Percentiles rank a stretch among this genome's conserved stretches.
Evolutionary conservation across 345 rosid genomes (phyloP).

Genomic region (Capsella bursapastoris): DNA sequence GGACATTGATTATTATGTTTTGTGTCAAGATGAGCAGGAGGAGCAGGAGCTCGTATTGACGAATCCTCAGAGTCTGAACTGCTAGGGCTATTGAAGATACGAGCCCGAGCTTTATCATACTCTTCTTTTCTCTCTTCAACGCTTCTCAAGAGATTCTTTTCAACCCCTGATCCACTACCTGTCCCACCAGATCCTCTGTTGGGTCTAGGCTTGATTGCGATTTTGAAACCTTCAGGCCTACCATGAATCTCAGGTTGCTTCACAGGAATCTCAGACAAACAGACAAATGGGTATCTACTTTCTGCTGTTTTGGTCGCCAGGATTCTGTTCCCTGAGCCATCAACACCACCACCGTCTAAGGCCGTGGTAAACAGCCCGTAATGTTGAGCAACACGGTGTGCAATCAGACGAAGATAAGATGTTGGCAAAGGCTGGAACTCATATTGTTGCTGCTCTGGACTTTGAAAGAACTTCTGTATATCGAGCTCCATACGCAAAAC

Average conservation of each 20-base stretch:
- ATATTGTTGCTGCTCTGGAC: slow-evolving; percentile 66
- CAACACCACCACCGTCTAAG: slow-evolving; percentile 64
- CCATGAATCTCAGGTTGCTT: slow-evolving; percentile 66
- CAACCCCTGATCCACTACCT: slow-evolving; percentile 58
- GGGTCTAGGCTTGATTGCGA: slow-evolving; percentile 76
- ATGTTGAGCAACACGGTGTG: slow-evolving; percentile 95
- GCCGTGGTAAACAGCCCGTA: slow-evolving; percentile 86
- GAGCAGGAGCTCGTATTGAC: slow-evolving; percentile 46
- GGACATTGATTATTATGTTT: slow-evolving; percentile 39
- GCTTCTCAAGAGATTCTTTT: slow-evolving; percentile 61
- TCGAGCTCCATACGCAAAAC: slow-evolving; percentile 97
- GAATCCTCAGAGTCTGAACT: slow-evolving; percentile 66
- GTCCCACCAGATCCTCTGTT: slow-evolving; percentile 54
- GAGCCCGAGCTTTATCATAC: slow-evolving; percentile 91
- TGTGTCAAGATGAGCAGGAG: slow-evolving; percentile 33
- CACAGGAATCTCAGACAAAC: slow-evolving; percentile 75
- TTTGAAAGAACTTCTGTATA: slow-evolving; percentile 83
- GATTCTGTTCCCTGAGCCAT: slow-evolving; percentile 72
- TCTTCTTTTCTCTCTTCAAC: slow-evolving; percentile 97
- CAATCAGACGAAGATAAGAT: slow-evolving; percentile 92
- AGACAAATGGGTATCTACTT: slow-evolving; percentile 68
- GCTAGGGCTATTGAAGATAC: slow-evolving; percentile 74
- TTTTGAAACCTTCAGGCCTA: slow-evolving; percentile 63
- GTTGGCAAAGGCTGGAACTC: slow-evolving; percentile 90
- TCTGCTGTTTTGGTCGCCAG: slow-evolving; percentile 67